Evolutionary conservation across 2,329 filamentous ascomycete species (phyloP), one percentile per base, ranked within the genome.

Genomic region (Pleomassaria siparia): DNA sequence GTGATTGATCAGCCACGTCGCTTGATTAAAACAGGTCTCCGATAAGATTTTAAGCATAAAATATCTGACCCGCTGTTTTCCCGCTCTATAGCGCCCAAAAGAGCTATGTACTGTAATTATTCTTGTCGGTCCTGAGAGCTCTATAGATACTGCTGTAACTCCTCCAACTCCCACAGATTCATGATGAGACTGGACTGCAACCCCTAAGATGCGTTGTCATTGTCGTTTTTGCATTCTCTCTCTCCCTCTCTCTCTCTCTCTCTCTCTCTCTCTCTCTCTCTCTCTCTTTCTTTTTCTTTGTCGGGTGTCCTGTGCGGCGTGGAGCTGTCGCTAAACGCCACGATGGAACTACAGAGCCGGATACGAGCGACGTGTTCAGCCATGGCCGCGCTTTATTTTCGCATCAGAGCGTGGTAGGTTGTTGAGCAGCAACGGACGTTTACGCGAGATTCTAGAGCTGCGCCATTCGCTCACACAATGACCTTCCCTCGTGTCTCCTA

Each of bases 1-100:
- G 35, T n/a, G 35, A 37, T 35, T 16, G 49, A 56, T 60, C 60
- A 57, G 48, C 57, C 53, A 50, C 54, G 47, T 62, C 61, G 59
- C 52, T 63, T 60, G 58, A 57, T 49, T 48, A 50, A 60, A 47
- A 44, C 55, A 60, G 49, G 58, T 49, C 55, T 54, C 51, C 53
- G 63, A 66, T 69, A 67, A 69, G 63, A 62, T 66, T 69, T 67
- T 68, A 68, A 68, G 64, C 64, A 66, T 68, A 68, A n/a, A 58
- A 65, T 59, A 59, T 52, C 54, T 56, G 53, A 54, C 55, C 60
- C 60, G 58, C 60, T 59, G 45, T 55, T 47, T 53, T 50, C 55
- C 55, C 47, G 46, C 49, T 51, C 50, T 46, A n/a, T n/a, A n/a
- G 26, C 24, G 35, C 51, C 46, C 36, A 43, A 50, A 50, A 24